Conservation (phyloP, 306 rosid species). For the Acmispon strigosus region DNA sequence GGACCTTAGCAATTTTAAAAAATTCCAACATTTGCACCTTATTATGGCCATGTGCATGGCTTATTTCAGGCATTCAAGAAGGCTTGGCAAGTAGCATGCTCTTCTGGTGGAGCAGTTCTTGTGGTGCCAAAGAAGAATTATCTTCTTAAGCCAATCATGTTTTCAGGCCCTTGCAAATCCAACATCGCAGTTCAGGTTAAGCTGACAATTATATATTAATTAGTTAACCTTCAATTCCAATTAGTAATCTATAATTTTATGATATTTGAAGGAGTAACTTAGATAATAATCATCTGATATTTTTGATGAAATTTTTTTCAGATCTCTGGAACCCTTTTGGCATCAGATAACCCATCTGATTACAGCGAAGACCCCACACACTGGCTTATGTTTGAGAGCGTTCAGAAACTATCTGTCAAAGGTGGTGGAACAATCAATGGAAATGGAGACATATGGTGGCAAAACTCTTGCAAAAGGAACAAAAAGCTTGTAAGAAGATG, state of each 20-base stretch:
- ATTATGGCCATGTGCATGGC: no score
- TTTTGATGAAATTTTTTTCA: neutral
- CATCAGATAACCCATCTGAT: slow-evolving; percentile 42
- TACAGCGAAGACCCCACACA: slow-evolving; percentile 28
- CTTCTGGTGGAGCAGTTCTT: slow-evolving; percentile 9
- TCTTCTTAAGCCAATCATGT: slow-evolving; percentile 45
- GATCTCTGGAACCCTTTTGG: slow-evolving; percentile 51
- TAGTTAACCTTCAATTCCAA: neutral
- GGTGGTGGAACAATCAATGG: slow-evolving; percentile 80
- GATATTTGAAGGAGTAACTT: no score
- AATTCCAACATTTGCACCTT: neutral
- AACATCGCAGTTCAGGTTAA: slow-evolving; percentile 33
- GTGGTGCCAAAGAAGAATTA: slow-evolving; percentile 43
- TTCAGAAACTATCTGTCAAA: slow-evolving; percentile 32
- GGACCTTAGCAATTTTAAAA: neutral
- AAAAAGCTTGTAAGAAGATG: neutral
- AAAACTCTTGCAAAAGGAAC: slow-evolving; percentile 52
- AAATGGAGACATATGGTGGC: slow-evolving; percentile 72
- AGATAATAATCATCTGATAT: neutral
- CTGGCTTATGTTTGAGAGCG: slow-evolving; percentile 48
- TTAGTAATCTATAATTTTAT: no score
- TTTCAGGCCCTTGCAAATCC: slow-evolving; percentile 71
- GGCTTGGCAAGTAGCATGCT: slow-evolving; percentile 65
- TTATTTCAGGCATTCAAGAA: slow-evolving; percentile 49
- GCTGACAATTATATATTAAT: no score